Base-by-base conservation (phyloP, 345 rosid genomes). In the Cardamine resedifolia region DNA sequence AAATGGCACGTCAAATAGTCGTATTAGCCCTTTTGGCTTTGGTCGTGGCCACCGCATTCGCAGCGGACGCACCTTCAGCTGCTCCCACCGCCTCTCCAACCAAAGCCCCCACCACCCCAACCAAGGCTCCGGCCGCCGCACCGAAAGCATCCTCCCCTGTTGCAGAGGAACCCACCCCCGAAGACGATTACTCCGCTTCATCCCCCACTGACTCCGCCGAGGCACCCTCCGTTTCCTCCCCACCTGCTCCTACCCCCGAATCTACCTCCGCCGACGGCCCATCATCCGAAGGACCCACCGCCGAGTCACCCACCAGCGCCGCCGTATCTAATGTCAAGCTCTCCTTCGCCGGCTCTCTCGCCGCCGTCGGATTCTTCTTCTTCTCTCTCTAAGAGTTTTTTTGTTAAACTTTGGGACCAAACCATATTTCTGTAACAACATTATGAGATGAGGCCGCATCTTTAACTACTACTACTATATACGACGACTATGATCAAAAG, bases 41-140 rank as follows among this genome's bases (percentile, higher is more conserved):
- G 66, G 67, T 11, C 24, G 72, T 73, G 41, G 77, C 66, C 41
- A 66, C 77, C 30, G 72, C 48, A 10, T 66, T 73, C 66, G 77
- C 77, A 4, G 77, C 77, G 11, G 71, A 73, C 23, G 66, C 77
- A 66, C 77, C 77, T 3, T 73, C 77, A 36, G 66, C 72, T 36
- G 39, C 77, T 4, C 77, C 77, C 15, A 18, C 77, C 16, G 50
- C 65, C 28, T 47, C 77, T 5, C 77, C 71, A 0, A 64, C 70
- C 41, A 73, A 73, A 33, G 4, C 70, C 16, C 76, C 77, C 8
- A 34, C 70, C 48, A 43, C 64, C 48, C 28, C 36, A 10, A 27
- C 19, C 50, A 63, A 72, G 70, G 33, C 70, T 27, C 71, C 77
- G 6, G 77, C 71, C 9, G 23, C 71, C 39, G 57, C 70, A 65